Conservation (phyloP, 1,284 basidiomycete species). For the Ustilago cynodontis region DNA sequence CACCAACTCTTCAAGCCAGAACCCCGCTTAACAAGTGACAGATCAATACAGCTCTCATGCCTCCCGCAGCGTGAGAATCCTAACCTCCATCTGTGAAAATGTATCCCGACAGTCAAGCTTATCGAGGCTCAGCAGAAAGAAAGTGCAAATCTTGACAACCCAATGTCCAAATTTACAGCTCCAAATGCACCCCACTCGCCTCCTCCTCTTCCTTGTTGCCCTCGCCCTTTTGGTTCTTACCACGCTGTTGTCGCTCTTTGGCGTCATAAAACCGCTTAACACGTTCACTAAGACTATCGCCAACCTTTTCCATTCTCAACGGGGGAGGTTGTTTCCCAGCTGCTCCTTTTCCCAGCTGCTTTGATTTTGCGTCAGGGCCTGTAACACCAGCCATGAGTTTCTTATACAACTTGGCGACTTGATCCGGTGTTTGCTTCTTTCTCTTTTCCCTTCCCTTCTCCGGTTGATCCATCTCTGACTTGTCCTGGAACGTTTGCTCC, state of each 20-base stretch:
- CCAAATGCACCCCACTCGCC: constrained; percentile 15
- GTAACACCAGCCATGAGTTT: constrained; percentile 17
- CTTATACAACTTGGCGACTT: constrained; percentile 23
- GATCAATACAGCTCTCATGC: no score
- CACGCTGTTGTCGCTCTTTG: constrained; percentile 7
- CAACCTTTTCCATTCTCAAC: constrained; percentile 45
- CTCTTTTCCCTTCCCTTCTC: not conserved
- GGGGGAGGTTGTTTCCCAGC: constrained; percentile 7
- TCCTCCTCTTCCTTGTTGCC: not conserved
- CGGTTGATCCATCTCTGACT: not conserved
- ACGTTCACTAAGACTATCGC: constrained; percentile 46
- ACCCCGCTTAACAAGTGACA: no score
- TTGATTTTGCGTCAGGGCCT: not conserved
- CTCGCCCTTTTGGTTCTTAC: not conserved
- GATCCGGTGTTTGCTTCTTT: constrained; percentile 16
- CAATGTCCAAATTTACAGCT: no score
- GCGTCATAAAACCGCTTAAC: constrained; percentile 52
- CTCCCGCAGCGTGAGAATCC: no score
- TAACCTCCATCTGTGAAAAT: no score
- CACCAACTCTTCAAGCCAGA: no score
- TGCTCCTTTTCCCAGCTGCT: not conserved
- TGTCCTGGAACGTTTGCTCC: not conserved
- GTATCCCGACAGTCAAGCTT: no score
- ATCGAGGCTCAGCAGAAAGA: no score
- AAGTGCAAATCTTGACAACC: no score